These are phyloP conservation scores for Vicia faba DNA, from an alignment of 306 rosid species.

Conservation along the genomic window DNA sequence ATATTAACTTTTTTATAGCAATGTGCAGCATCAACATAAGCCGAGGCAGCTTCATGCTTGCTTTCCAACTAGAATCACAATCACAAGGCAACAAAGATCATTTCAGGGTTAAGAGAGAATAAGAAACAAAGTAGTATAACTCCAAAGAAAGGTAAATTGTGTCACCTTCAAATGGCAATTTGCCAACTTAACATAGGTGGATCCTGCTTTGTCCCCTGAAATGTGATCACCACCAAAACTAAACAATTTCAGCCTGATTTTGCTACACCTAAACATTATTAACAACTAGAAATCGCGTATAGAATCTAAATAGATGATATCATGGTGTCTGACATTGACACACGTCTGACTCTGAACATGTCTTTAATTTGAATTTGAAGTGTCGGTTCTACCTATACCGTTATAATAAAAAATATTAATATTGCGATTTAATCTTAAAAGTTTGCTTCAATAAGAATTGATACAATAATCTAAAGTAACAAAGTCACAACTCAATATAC, in stretches of 20 bases:
- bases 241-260: constrained; percentile 26
- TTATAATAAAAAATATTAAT: background rate
- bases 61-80: constrained; percentile 66
- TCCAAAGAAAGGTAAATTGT: background rate
- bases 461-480: background rate
- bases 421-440: background rate
- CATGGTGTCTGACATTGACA: background rate
- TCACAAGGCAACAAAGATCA: constrained; percentile 23
- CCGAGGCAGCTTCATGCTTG: constrained; percentile 93
- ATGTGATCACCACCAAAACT: constrained; percentile 26
- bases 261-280: background rate
- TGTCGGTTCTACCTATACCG: background rate
- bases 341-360: background rate
- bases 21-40: constrained; percentile 90
- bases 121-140: background rate
- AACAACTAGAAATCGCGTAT: background rate
- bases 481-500: background rate
- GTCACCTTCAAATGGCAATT: constrained; percentile 84
- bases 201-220: constrained; percentile 93
- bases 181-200: constrained; percentile 75
- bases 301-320: too few species aligned
- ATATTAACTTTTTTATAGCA: constrained; percentile 74
- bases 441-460: background rate
- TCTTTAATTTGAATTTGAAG: background rate
- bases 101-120: constrained; percentile 10